Conservation (phyloP, 179 eudicot species). For the Heliamphora pulchella region DNA sequence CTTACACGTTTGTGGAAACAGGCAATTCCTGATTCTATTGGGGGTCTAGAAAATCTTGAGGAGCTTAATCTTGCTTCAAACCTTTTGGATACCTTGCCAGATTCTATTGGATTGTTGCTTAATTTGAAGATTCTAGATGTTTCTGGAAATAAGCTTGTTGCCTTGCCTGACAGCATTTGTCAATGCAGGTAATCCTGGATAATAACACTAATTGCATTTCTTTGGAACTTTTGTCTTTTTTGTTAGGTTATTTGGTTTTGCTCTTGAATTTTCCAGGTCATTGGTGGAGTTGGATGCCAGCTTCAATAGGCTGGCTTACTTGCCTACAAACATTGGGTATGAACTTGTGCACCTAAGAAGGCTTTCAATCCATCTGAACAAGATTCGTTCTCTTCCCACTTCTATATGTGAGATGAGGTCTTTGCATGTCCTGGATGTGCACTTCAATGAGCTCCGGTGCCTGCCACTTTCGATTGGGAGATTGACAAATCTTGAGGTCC, state of each 20-base stretch:
- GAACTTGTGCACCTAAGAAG: slow-evolving; percentile 31
- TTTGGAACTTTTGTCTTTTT: no score
- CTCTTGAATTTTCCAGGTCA: slow-evolving; percentile 22
- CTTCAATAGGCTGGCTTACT: slow-evolving; percentile 30
- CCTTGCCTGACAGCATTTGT: slow-evolving; percentile 42
- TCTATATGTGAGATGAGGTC: slow-evolving; percentile 42
- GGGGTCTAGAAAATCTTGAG: slow-evolving; percentile 33
- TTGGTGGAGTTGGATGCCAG: slow-evolving; percentile 46
- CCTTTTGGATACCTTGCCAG: slow-evolving; percentile 40
- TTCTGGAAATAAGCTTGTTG: slow-evolving; percentile 37
- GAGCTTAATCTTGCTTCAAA: slow-evolving; percentile 45
- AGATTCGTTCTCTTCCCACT: slow-evolving; percentile 37
- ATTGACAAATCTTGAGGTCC: slow-evolving; percentile 34
- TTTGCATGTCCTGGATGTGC: slow-evolving; percentile 33
- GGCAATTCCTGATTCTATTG: slow-evolving; percentile 45
- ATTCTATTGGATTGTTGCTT: slow-evolving; percentile 39
- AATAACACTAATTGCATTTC: no score
- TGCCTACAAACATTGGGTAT: slow-evolving; percentile 45
- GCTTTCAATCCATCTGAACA: slow-evolving; percentile 36
- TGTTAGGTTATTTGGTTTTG: no score
- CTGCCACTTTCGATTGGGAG: slow-evolving; percentile 38
- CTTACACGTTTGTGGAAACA: slow-evolving; percentile 12
- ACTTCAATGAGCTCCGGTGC: slow-evolving; percentile 38
- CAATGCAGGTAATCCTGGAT: slow-evolving; percentile 35
- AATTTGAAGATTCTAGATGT: slow-evolving; percentile 35